A percentile compares a stretch with the other conserved stretches of the same genome.
phyloP scores from a whole-genome alignment of 306 rosid species.

The Dalbergia oliveri region DNA sequence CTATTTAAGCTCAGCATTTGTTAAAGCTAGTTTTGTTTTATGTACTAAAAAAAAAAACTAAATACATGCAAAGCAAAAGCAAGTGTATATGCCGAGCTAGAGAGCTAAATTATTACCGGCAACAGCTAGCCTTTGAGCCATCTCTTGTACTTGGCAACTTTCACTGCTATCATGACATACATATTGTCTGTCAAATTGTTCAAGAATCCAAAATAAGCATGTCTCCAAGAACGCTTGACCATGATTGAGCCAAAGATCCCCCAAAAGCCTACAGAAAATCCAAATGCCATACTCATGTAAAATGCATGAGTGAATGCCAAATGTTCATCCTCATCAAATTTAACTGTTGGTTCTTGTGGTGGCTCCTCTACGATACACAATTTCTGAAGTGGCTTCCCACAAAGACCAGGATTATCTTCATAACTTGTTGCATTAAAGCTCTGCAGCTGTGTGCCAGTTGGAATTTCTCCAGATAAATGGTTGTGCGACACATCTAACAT shows the following conservation, averaged over 20 bases:
- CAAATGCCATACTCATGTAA: conserved; percentile 5
- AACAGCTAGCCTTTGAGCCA: background rate
- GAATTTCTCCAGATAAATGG: background rate
- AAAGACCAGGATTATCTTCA: conserved; percentile 36
- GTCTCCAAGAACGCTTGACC: background rate
- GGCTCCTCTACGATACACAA: background rate
- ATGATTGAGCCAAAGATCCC: conserved; percentile 24
- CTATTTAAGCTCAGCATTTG: too few relatives aligned
- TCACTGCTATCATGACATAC: background rate
- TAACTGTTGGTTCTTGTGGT: background rate
- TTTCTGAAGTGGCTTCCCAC: conserved; percentile 23
- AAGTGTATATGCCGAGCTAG: too few relatives aligned
- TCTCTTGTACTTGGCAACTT: background rate
- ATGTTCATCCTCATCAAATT: background rate
- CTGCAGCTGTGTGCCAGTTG: conserved; percentile 30
- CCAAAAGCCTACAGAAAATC: conserved; percentile 20
- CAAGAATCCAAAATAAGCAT: conserved; percentile 35
- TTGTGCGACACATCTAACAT: conserved; percentile 38
- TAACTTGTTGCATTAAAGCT: background rate
- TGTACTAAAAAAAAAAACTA: too few relatives aligned
- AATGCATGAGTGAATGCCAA: background rate
- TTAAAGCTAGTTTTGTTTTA: too few relatives aligned
- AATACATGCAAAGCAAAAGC: too few relatives aligned
- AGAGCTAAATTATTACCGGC: too few relatives aligned
- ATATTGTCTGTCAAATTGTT: background rate